Conservation (phyloP, 2,329 filamentous ascomycete genomes). For the Botrytis paeoniae region DNA sequence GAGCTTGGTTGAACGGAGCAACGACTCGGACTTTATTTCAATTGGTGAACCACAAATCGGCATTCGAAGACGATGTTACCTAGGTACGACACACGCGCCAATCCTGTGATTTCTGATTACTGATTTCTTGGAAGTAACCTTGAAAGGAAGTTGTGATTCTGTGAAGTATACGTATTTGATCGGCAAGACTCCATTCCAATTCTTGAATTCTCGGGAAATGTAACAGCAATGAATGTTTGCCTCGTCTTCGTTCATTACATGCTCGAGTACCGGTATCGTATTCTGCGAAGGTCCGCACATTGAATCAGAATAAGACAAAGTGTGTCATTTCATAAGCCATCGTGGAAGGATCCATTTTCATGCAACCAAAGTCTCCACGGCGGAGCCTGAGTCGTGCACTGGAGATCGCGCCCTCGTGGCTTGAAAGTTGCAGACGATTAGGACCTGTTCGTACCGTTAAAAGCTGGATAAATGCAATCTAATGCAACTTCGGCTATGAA, state of each 20-base stretch:
- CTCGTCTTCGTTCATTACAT: neutral
- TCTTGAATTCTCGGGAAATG: neutral
- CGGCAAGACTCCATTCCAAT: neutral
- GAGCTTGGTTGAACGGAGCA: neutral
- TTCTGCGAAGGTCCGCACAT: neutral
- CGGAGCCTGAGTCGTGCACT: slow-evolving; percentile 2
- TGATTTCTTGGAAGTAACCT: slow-evolving; percentile 1
- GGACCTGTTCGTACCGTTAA: neutral
- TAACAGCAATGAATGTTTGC: neutral
- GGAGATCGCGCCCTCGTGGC: slow-evolving; percentile 9
- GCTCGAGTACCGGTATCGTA: neutral
- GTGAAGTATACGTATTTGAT: neutral
- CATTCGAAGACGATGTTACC: neutral
- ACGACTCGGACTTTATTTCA: neutral
- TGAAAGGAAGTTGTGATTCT: neutral
- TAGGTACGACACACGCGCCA: neutral
- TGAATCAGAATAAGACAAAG: neutral
- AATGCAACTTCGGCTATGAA: slow-evolving; percentile 3
- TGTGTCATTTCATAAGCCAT: neutral
- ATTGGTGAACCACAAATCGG: slow-evolving; percentile 4
- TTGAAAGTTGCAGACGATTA: neutral
- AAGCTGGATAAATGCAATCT: slow-evolving; percentile 3
- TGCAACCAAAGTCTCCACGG: slow-evolving; percentile 5
- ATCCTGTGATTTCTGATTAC: slow-evolving; percentile 2
- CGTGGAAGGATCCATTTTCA: slow-evolving; percentile 10